Evolutionary conservation across 208 protist genomes (phyloP), one percentile per base, ranked within the genome.

Genomic region (Trypanosoma lewisi): DNA sequence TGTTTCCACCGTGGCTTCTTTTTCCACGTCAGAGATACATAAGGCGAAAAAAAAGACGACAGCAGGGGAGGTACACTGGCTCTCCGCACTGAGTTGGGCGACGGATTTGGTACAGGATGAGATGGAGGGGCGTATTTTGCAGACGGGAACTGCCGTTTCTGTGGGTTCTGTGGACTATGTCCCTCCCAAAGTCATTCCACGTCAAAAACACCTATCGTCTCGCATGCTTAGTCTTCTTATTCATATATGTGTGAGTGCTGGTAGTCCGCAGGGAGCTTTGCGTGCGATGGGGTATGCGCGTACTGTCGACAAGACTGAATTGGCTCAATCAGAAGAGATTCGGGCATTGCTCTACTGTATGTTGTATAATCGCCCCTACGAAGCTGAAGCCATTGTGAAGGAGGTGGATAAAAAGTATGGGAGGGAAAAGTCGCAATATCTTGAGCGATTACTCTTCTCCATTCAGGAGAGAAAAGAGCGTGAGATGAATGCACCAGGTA

Each of bases 41-140:
- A 33, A 36, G n/a, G 9, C 25, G 41, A 55, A 25, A 25, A 36
- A 2, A 5, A 50, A 27, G 9, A n/a, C 47, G 11, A n/a, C n/a
- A n/a, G n/a, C n/a, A n/a, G n/a, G n/a, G n/a, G 21, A 4, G 8
- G 85, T 95, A 25, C 83, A 91, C 70, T 95, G 89, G 87, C 58
- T 82, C 19, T 86, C 86, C 1, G 89, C 86, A 27, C 70, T 93
- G 30, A 83, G 84, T 63, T 93, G 86, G 77, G 77, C 78, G n/a
- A 73, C 70, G 3, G 48, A 78, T 19, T 70, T 85, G 45, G 81
- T 85, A 59, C 50, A 66, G 37, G 80, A 78, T 14, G 44, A 60
- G 27, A 59, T 57, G 2, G 78, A 89, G 51, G 56, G 51, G 2
- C 76, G 84, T 30, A 85, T 95, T 34, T 45, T 66, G 2, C 57